Evolutionary conservation across 1,284 basidiomycete species (phyloP), one percentile per base, ranked within the genome.

Genomic region (Trichosporon sp.): DNA sequence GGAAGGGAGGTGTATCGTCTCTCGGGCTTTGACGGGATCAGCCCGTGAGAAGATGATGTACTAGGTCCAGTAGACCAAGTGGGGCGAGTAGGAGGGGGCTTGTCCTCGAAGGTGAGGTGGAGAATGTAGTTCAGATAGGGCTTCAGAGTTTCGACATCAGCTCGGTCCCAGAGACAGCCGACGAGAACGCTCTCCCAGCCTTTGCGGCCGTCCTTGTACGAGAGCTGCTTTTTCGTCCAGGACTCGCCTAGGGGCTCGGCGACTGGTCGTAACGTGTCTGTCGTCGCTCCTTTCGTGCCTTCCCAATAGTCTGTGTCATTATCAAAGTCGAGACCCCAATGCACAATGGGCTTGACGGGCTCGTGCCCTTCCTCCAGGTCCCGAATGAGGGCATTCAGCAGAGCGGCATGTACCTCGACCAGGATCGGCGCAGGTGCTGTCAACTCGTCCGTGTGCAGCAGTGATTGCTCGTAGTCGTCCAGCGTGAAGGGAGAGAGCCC

Each of bases 101-200:
- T 78, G 65, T 78, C 77, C 61, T 81, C 79, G 70, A 91, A 93
- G 10, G 92, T 84, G 9, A 95, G 81, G 65, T 86, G 86, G 2
- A 89, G 88, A 32, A 95, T 79, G 61, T 92, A 85, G 66, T 88
- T 86, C 65, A 89, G 87, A 63, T 93, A 82, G 11, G 84, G 84
- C 52, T 92, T 90, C 65, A 95, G 87, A 59, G 86, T 89, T 23
- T 85, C 81, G 4, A 87, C 72, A 19, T 86, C 91, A 4, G 90
- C 92, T 69, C 93, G 89, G 88, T 93, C 91, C 85, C 92, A 92
- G 54, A 96, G 79, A 74, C 90, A 93, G 25, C 93, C 93, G 33
- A 95, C 82, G 34, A 96, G 82, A 10, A 89, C 88, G 68, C 88
- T 87, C 79, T 95, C 92, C 93, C 93, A 84, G 0, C 81, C 80